phyloP scores from a whole-genome alignment of 2,329 filamentous ascomycete genomes.

The Penicillium sp. region DNA sequence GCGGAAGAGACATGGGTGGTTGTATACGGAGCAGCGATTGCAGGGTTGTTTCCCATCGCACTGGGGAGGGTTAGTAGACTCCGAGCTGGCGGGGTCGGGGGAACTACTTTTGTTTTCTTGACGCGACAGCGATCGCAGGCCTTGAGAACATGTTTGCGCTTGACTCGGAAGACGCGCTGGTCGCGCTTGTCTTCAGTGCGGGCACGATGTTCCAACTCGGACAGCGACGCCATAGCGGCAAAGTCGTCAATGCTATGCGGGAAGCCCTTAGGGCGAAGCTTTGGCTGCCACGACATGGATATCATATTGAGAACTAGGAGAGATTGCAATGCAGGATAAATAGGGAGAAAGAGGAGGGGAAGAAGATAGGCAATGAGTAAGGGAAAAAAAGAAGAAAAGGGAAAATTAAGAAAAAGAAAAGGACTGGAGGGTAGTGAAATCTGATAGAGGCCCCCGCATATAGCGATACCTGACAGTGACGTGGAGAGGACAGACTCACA shows the following conservation, averaged over 20 bases:
- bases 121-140: conserved; percentile 50
- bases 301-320: conserved; percentile 4
- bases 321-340: conserved; percentile 1
- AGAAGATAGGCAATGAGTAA: background rate
- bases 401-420: background rate
- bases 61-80: conserved; percentile 24
- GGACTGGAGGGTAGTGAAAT: background rate
- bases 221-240: conserved; percentile 32
- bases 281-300: conserved; percentile 46
- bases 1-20: conserved; percentile 47
- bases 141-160: conserved; percentile 48
- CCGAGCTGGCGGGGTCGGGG: background rate
- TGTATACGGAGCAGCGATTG: conserved; percentile 46
- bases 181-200: conserved; percentile 38
- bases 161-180: conserved; percentile 45
- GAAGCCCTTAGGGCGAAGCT: conserved; percentile 43
- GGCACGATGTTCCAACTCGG: conserved; percentile 32
- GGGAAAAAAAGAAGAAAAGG: conserved; percentile 1
- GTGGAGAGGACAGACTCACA: background rate
- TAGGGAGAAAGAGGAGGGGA: conserved; percentile 5
- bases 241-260: conserved; percentile 39
- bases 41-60: conserved; percentile 50
- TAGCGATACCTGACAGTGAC: background rate
- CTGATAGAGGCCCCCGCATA: background rate
- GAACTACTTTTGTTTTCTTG: conserved; percentile 47